Percentiles rank a stretch among this genome's conserved stretches.
phyloP scores from a whole-genome alignment of 148 eudicot genomes.

The Polygonum aviculare region DNA sequence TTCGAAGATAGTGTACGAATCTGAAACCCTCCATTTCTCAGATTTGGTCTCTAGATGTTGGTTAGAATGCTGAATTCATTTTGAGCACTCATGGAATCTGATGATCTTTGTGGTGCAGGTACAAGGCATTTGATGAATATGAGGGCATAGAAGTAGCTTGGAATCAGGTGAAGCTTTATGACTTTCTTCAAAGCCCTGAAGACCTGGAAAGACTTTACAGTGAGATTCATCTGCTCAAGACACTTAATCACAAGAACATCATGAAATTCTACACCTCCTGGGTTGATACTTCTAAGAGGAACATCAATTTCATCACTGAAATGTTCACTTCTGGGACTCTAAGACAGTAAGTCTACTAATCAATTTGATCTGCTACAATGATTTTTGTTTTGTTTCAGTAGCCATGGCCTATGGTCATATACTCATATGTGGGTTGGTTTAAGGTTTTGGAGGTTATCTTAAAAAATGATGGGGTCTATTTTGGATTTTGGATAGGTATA shows the following conservation, averaged over 20 bases:
- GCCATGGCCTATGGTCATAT: neutral
- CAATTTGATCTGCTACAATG: neutral
- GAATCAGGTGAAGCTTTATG: constrained; percentile 23
- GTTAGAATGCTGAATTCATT: neutral
- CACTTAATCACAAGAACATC: constrained; percentile 22
- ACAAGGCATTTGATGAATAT: constrained; percentile 26
- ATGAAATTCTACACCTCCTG: constrained; percentile 24
- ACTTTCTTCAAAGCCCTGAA: constrained; percentile 21
- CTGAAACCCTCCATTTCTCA: neutral
- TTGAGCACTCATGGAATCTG: neutral
- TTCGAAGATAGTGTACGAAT: constrained; percentile 17
- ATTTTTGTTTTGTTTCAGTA: neutral
- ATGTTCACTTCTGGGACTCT: constrained; percentile 26
- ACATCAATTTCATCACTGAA: constrained; percentile 24
- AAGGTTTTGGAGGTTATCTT: neutral
- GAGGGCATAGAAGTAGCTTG: constrained; percentile 27
- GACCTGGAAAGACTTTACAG: constrained; percentile 18
- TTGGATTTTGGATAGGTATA: constrained; percentile 13
- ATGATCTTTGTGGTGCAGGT: constrained; percentile 5
- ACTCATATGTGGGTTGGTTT: neutral
- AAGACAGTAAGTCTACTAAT: constrained; percentile 10
- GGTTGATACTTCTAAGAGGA: constrained; percentile 16
- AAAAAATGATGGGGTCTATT: neutral
- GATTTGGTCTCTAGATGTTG: neutral
- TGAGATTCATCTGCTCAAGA: constrained; percentile 19